phyloP scores from a whole-genome alignment of 495 filamentous ascomycete species.

The Penicillium manginii region DNA sequence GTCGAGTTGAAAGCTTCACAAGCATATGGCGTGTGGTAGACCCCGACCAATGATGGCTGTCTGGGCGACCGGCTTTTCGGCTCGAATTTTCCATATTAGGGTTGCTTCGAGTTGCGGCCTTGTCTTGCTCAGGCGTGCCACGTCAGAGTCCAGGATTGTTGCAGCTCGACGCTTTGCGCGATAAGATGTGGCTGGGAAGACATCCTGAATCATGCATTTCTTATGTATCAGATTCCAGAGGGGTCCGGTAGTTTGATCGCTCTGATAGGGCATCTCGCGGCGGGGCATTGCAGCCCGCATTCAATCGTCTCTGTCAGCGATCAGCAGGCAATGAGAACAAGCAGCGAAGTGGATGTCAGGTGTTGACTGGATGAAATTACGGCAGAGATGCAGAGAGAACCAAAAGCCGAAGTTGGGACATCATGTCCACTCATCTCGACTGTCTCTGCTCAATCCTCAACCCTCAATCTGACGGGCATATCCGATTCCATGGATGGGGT shows the following conservation, averaged over 20 bases:
- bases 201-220: slow-evolving; percentile 19
- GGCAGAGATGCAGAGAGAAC: slow-evolving; percentile 17
- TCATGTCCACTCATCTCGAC: slow-evolving; percentile 7
- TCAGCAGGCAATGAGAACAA: slow-evolving; percentile 14
- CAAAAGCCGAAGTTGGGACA: slow-evolving; percentile 3
- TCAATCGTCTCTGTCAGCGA: slow-evolving; percentile 12
- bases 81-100: slow-evolving; percentile 20
- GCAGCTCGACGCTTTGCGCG: slow-evolving; percentile 2
- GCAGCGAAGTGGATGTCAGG: slow-evolving; percentile 2
- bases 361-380: slow-evolving; percentile 23
- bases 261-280: slow-evolving; percentile 26
- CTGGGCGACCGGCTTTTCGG: slow-evolving; percentile 3
- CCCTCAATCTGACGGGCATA: background rate
- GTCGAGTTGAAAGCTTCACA: background rate
- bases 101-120: slow-evolving; percentile 14
- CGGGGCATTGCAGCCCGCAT: slow-evolving; percentile 18
- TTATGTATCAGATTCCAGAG: slow-evolving; percentile 30
- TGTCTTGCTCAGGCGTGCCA: slow-evolving; percentile 25
- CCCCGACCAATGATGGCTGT: background rate
- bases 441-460: background rate
- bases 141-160: slow-evolving; percentile 33
- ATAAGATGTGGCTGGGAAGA: slow-evolving; percentile 22
- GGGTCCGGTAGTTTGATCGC: background rate
- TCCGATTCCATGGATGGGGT: slow-evolving; percentile 1
- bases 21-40: background rate